Evolutionary conservation across 1,284 basidiomycete species (phyloP), one percentile per base, ranked within the genome.

Genomic region (Phellinidium pouzarii): DNA sequence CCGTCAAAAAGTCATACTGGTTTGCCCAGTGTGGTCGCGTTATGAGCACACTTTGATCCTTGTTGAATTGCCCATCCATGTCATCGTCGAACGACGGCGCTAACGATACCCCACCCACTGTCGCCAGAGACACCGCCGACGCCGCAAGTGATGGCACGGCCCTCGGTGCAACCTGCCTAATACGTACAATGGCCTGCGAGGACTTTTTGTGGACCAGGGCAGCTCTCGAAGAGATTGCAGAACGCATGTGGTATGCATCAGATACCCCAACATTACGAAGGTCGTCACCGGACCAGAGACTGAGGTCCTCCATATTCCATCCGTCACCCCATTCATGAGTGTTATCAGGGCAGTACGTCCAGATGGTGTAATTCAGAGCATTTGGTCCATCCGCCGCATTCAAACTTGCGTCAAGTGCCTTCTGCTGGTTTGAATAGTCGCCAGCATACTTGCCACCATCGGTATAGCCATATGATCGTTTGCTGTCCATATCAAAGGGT

Each of bases 241-340:
- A 27, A 34, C 48, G 43, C 46, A 53, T 53, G 14, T 43, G 46
- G n/a, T 44, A 50, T 19, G 40, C 44, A 53, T 44, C 25, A 57
- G 61, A 61, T 64, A 63, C 59, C 58, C 26, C 27, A 23, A 44
- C 62, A 52, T 60, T 66, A 60, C 64, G 69, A 60, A 82, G 58
- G 64, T 95, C 94, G 63, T 95, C 91, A 2, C 65, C 60, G 60
- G 86, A 87, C 91, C 91, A 98, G 9, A 95, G 60, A 57, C 91
- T 94, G 53, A 98, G 69, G 69, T 98, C 95, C 70, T 99, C 95
- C 68, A 91, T 83, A 66, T 98, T 94, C 94, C 94, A 99, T 2
- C 84, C 83, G 66, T 98, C 95, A 17, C 94, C 93, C 91, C 91
- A 97, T 62, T 80, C 69, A 65, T 97, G 93, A 22, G 74, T 78